Evolutionary conservation across 2,329 filamentous ascomycete genomes (phyloP).

Genomic region (Fusarium secorum): DNA sequence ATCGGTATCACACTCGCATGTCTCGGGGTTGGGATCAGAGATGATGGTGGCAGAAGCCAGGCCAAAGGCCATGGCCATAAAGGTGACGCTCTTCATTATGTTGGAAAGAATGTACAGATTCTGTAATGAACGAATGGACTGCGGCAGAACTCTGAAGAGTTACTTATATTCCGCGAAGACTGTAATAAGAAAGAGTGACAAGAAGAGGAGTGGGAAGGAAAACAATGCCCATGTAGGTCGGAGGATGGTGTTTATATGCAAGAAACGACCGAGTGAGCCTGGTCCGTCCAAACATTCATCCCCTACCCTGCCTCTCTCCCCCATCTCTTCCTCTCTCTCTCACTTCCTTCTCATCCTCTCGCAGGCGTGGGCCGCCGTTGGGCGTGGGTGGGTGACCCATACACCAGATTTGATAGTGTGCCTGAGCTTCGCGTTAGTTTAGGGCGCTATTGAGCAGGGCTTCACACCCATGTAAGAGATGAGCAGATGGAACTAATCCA

Average conservation of each 20-base stretch:
- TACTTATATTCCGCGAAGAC: constrained; percentile 34
- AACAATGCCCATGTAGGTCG: background rate
- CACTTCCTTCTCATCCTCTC: constrained; percentile 8
- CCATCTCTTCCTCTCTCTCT: background rate
- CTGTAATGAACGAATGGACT: constrained; percentile 42
- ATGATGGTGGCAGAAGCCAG: constrained; percentile 18
- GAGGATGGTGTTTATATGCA: constrained; percentile 37
- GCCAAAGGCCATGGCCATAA: constrained; percentile 46
- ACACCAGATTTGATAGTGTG: constrained; percentile 23
- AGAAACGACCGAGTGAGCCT: constrained; percentile 1
- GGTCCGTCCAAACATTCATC: constrained; percentile 1
- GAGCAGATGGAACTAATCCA: constrained; percentile 17
- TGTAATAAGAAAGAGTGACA: constrained; percentile 29
- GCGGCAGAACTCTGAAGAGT: constrained; percentile 36
- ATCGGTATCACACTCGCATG: constrained; percentile 8
- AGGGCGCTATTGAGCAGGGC: constrained; percentile 27
- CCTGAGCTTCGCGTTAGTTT: constrained; percentile 25
- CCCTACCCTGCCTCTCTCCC: constrained; percentile 7
- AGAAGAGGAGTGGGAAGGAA: constrained; percentile 16
- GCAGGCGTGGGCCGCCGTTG: constrained; percentile 8
- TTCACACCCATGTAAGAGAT: constrained; percentile 6
- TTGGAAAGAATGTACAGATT: constrained; percentile 40
- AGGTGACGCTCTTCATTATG: constrained; percentile 46
- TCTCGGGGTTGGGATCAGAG: no score
- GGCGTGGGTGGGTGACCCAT: constrained; percentile 17